Evolutionary conservation across 2,329 filamentous ascomycete species (phyloP), one percentile per base, ranked within the genome.

Genomic region (Clonostachys solani): DNA sequence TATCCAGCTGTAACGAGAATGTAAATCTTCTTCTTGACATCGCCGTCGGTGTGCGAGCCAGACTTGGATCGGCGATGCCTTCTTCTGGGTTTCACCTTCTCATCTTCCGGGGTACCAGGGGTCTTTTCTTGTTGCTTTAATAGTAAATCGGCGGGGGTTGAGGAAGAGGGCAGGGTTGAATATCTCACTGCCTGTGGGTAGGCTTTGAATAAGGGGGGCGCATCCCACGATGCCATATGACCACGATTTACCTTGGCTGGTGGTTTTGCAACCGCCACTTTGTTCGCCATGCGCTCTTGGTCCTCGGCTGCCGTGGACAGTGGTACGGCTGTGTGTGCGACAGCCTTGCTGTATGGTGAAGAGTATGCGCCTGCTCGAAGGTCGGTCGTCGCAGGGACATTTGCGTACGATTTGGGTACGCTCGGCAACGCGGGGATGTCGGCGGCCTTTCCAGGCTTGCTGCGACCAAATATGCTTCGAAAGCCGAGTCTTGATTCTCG

Each of bases 151-250:
- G 86, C 78, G 2, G 86, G 81, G 12, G 86, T 67, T 3, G 77
- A 80, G 36, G 86, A 85, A 15, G 86, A 78, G 23, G 84, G 78
- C 4, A 95, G 72, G 15, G 78, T 82, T 12, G 81, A 83, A 62
- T 94, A 81, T 58, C 87, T 91, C 54, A 89, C 78, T 4, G 89
- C 83, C 64, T 95, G 91, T 0, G 89, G 86, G 61, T 91, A 95
- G 12, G 89, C 90, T 62, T 95, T 87, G 63, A 92, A 95, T 12
- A 96, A 70, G 3, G 90, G 88, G 7, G 89, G 88, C 15, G 84
- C 79, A 47, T 81, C 78, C 84, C 84, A 89, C 63, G 19, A 73
- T 52, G 5, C 64, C 59, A 29, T 64, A 66, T 47, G 63, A 59
- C 18, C 16, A 17, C 19, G 40, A 33, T 12, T 29, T 34, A n/a